Conservation (phyloP, 805 yeast genomes). For the Starmerella stellata region DNA sequence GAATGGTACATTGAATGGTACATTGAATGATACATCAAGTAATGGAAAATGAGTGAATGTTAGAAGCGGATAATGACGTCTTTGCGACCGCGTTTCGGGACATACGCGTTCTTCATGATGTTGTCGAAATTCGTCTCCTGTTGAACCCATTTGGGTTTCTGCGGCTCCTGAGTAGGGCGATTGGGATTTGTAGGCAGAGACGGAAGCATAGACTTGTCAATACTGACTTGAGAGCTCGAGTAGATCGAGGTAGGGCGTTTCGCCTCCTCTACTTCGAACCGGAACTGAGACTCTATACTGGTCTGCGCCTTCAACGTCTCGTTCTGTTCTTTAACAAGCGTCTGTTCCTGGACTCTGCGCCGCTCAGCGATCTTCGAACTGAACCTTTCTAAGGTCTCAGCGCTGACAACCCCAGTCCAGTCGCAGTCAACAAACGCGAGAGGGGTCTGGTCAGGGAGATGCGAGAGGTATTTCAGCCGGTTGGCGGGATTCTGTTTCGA, state of each 20-base stretch:
- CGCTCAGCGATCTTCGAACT: slow-evolving; percentile 17
- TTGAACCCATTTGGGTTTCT: slow-evolving; percentile 15
- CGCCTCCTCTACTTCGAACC: slow-evolving; percentile 19
- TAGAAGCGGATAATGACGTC: slow-evolving; percentile 8
- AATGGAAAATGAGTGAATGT: too few species aligned
- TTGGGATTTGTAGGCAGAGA: slow-evolving; percentile 7
- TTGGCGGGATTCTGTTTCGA: slow-evolving; percentile 20
- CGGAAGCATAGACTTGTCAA: slow-evolving; percentile 14
- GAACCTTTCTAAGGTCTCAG: slow-evolving; percentile 18
- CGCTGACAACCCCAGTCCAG: slow-evolving; percentile 37
- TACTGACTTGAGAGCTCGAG: background rate
- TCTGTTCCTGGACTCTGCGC: slow-evolving; percentile 13
- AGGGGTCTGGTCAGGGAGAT: slow-evolving; percentile 71
- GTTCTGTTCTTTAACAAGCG: slow-evolving; percentile 18
- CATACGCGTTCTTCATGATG: slow-evolving; percentile 13
- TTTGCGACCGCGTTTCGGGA: slow-evolving; percentile 15
- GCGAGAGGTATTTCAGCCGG: slow-evolving; percentile 56
- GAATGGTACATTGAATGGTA: too few species aligned
- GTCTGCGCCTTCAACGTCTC: slow-evolving; percentile 21
- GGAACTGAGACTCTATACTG: slow-evolving; percentile 24
- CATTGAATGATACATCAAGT: too few species aligned
- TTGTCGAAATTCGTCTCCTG: slow-evolving; percentile 12
- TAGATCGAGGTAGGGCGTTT: slow-evolving; percentile 9
- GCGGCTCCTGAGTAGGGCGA: slow-evolving; percentile 6
- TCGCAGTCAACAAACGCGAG: slow-evolving; percentile 70